A percentile compares a stretch with the other conserved stretches of the same genome.
phyloP scores from a whole-genome alignment of 345 rosid species.

The Populus pruinosa region DNA sequence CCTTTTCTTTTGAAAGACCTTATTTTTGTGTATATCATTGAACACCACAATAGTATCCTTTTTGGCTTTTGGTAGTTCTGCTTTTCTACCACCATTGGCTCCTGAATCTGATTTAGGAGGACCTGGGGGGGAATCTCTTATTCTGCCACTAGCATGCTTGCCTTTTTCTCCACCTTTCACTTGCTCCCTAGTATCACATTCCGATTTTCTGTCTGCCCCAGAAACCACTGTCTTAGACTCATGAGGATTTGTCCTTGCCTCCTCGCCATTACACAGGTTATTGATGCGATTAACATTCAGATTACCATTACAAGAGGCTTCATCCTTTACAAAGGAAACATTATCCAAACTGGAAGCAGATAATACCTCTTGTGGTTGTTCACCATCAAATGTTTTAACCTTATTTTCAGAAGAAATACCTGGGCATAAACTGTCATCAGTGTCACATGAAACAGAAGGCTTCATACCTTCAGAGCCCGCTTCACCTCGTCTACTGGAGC shows the following conservation, averaged over 20 bases:
- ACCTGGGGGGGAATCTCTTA: slow-evolving; percentile 23
- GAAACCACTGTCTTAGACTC: slow-evolving; percentile 34
- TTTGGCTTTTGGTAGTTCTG: slow-evolving; percentile 30
- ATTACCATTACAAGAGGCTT: slow-evolving; percentile 36
- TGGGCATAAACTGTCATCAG: slow-evolving; percentile 32
- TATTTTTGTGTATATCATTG: slow-evolving; percentile 29
- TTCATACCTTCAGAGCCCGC: slow-evolving; percentile 47
- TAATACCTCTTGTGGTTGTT: slow-evolving; percentile 31
- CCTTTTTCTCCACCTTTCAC: slow-evolving; percentile 37
- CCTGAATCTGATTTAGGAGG: slow-evolving; percentile 32
- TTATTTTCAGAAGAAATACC: slow-evolving; percentile 42
- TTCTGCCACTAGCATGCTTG: slow-evolving; percentile 26
- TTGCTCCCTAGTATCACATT: slow-evolving; percentile 34
- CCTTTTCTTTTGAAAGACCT: slow-evolving; percentile 35
- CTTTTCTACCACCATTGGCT: slow-evolving; percentile 29
- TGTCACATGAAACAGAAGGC: slow-evolving; percentile 36
- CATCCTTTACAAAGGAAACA: slow-evolving; percentile 31
- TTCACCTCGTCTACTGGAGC: slow-evolving; percentile 33
- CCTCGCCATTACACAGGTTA: slow-evolving; percentile 32
- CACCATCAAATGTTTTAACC: slow-evolving; percentile 32
- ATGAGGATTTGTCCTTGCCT: slow-evolving; percentile 36
- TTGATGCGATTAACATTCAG: slow-evolving; percentile 26
- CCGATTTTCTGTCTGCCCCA: slow-evolving; percentile 35
- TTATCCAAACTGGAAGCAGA: slow-evolving; percentile 27
- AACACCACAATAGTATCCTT: slow-evolving; percentile 27